Evolutionary conservation across 768 basidiomycete species (phyloP).

Genomic region (Rhizopogon sp.): DNA sequence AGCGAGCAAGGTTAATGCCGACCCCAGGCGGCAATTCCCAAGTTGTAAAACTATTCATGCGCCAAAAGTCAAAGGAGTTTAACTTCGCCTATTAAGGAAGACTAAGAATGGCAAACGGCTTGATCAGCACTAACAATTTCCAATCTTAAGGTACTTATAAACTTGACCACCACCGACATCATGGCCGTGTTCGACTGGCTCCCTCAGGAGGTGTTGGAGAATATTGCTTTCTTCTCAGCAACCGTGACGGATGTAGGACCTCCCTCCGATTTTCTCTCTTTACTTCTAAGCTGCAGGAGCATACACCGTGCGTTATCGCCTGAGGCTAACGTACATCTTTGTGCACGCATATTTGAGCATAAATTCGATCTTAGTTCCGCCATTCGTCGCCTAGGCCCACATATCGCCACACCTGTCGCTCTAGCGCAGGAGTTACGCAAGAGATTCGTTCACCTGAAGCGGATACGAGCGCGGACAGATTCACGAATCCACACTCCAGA

Average conservation of each 20-base stretch:
- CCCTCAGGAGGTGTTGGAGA: slow-evolving; percentile 76
- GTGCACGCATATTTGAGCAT: slow-evolving; percentile 59
- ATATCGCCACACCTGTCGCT: slow-evolving; percentile 33
- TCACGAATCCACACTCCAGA: slow-evolving; percentile 19
- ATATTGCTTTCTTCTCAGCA: slow-evolving; percentile 64
- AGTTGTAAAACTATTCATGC: too few species aligned
- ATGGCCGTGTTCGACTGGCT: slow-evolving; percentile 24
- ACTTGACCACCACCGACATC: neutral
- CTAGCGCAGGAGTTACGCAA: slow-evolving; percentile 61
- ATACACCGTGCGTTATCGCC: slow-evolving; percentile 48
- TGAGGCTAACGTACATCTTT: slow-evolving; percentile 58
- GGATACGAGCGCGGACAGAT: slow-evolving; percentile 39
- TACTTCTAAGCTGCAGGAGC: slow-evolving; percentile 47
- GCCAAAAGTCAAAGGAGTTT: too few species aligned
- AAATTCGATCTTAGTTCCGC: slow-evolving; percentile 63
- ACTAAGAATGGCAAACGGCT: too few species aligned
- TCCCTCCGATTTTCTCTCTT: slow-evolving; percentile 50
- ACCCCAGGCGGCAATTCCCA: too few species aligned
- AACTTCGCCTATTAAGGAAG: too few species aligned
- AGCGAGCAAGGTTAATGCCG: too few species aligned
- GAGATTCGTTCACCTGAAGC: slow-evolving; percentile 54
- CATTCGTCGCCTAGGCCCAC: slow-evolving; percentile 43
- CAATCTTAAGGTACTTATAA: too few species aligned
- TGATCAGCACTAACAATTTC: too few species aligned
- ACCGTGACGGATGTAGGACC: slow-evolving; percentile 53